Percentiles rank a stretch among this genome's conserved stretches.
Conservation (phyloP, 768 basidiomycete species). For the Strobilomyces dryophilus region DNA sequence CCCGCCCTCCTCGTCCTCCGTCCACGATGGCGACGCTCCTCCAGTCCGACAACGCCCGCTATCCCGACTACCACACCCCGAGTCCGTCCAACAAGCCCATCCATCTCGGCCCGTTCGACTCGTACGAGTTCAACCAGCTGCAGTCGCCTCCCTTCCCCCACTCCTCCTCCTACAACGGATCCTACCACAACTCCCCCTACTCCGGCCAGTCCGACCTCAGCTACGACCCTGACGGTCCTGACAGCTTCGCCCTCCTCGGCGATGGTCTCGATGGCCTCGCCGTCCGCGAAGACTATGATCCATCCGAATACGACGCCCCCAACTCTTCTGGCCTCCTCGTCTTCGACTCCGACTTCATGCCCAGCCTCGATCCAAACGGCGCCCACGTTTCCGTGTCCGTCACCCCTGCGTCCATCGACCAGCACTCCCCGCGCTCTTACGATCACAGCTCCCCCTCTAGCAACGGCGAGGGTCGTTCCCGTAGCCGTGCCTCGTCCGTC, state of each 20-base stretch:
- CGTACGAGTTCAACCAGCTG: constrained; percentile 36
- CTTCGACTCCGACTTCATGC: constrained; percentile 50
- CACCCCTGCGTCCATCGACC: constrained; percentile 33
- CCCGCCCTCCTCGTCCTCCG: constrained; percentile 13
- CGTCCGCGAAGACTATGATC: constrained; percentile 58
- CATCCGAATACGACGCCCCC: constrained; percentile 66
- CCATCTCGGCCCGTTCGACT: constrained; percentile 34
- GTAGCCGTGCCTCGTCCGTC: constrained; percentile 63
- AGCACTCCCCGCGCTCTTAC: constrained; percentile 42
- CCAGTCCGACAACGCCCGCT: constrained; percentile 19
- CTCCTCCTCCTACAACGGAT: constrained; percentile 58
- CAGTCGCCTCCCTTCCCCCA: constrained; percentile 42
- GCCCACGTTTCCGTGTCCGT: constrained; percentile 37
- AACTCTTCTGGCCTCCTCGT: constrained; percentile 49
- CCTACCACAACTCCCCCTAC: constrained; percentile 69
- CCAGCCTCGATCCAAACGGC: constrained; percentile 26
- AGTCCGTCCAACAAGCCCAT: constrained; percentile 29
- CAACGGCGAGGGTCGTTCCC: constrained; percentile 48
- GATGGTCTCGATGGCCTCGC: constrained; percentile 38
- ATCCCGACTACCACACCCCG: constrained; percentile 22
- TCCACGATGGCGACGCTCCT: constrained; percentile 28
- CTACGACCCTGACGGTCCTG: constrained; percentile 45
- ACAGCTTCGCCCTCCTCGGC: constrained; percentile 46
- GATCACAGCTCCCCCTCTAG: constrained; percentile 65
- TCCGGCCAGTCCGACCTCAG: constrained; percentile 66